A percentile compares a stretch with the other conserved stretches of the same genome.
phyloP scores from a whole-genome alignment of 2,329 filamentous ascomycete genomes.

The Phialophora verrucosa region DNA sequence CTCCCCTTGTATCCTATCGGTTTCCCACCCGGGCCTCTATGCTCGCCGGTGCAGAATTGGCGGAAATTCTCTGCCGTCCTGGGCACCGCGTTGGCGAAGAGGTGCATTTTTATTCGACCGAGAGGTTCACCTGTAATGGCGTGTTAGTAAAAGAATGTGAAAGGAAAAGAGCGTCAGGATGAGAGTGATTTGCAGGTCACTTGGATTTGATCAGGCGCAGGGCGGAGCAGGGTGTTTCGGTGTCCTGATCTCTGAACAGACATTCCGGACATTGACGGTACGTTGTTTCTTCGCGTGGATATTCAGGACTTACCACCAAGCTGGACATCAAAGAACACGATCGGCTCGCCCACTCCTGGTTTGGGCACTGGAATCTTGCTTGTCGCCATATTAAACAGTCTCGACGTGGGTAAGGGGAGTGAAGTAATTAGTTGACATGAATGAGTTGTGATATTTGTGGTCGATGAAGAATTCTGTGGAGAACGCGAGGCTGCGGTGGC shows the following conservation, averaged over 20 bases:
- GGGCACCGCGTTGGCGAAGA: conserved; percentile 83
- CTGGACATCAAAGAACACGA: conserved; percentile 58
- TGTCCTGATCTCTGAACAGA: background rate
- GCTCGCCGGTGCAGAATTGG: conserved; percentile 94
- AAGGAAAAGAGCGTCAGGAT: background rate
- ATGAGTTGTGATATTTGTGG: background rate
- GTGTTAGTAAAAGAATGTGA: conserved; percentile 1
- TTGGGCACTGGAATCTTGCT: conserved; percentile 36
- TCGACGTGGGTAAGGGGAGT: background rate
- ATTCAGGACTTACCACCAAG: conserved; percentile 49
- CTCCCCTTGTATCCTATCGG: conserved; percentile 93
- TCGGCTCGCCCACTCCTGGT: conserved; percentile 45
- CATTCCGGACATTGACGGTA: background rate
- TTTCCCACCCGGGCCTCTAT: conserved; percentile 74
- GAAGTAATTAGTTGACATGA: background rate
- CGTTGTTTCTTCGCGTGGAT: background rate
- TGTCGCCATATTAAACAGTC: conserved; percentile 25
- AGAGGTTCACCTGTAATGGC: conserved; percentile 73
- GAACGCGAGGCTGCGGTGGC: conserved; percentile 15
- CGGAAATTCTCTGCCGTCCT: conserved; percentile 96
- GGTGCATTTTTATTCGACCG: conserved; percentile 85
- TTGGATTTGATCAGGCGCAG: background rate
- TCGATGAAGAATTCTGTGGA: background rate
- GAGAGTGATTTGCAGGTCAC: background rate
- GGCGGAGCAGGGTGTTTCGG: background rate